Conservation (phyloP, 2,329 filamentous ascomycete species). For the Venturia oleaginea region DNA sequence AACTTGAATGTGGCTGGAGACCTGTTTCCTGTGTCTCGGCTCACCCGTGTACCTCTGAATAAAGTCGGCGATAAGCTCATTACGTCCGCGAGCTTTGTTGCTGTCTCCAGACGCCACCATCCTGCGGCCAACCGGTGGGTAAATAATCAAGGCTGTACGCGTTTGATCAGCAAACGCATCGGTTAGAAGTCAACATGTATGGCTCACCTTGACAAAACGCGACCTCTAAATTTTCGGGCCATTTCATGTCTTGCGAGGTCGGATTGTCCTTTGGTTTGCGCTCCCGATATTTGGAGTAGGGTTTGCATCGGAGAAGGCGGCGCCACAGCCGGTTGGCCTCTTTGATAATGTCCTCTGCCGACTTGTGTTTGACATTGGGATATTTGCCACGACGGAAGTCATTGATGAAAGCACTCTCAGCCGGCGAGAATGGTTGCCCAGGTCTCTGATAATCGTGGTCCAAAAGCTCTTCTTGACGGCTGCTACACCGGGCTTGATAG, state of each 20-base stretch:
- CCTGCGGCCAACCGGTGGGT: constrained; percentile 49
- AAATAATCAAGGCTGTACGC: constrained; percentile 38
- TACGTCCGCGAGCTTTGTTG: constrained; percentile 48
- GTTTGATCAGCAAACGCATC: constrained; percentile 7
- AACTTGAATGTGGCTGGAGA: constrained; percentile 57
- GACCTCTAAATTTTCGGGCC: constrained; percentile 39
- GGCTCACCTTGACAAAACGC: constrained; percentile 39
- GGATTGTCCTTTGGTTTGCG: constrained; percentile 29
- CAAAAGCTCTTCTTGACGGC: constrained; percentile 28
- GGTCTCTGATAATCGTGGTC: constrained; percentile 16
- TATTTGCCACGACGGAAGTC: constrained; percentile 18
- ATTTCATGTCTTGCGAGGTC: constrained; percentile 23
- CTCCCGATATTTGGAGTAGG: constrained; percentile 37
- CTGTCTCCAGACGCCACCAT: constrained; percentile 36
- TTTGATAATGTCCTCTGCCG: constrained; percentile 1
- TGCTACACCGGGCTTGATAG: constrained; percentile 33
- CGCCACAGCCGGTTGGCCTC: background rate
- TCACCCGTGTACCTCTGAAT: constrained; percentile 48
- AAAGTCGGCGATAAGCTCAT: constrained; percentile 52
- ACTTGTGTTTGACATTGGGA: constrained; percentile 17
- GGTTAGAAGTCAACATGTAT: constrained; percentile 2
- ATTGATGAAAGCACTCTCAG: constrained; percentile 23
- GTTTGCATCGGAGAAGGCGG: constrained; percentile 12
- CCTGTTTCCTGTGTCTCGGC: constrained; percentile 46
- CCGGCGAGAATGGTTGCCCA: constrained; percentile 7